Evolutionary conservation across 192 early-diverging fungal genomes (phyloP), one percentile per base, ranked within the genome.

Genomic region (Coemansia sp.): DNA sequence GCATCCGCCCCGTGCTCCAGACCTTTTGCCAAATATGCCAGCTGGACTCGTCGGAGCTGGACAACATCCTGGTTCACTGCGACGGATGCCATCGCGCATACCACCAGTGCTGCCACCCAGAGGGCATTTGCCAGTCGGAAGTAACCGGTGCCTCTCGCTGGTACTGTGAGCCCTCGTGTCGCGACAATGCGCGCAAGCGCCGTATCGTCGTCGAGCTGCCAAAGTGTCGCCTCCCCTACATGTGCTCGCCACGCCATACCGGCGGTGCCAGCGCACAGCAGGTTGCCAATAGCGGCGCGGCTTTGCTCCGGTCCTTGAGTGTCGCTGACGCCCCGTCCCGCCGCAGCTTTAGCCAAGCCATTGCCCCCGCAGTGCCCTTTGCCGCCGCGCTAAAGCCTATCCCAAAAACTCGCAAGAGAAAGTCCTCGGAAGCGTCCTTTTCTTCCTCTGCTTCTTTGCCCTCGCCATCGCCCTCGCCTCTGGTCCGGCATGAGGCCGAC

Each of bases 1-100:
- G 93, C 43, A 84, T 87, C 52, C 84, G 91, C 12, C 93, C 93
- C 12, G 89, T 95, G 22, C 84, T 95, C 42, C 93, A 95, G 70
- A 85, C 91, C n/a, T 95, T 75, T 61, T 93, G 91, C 70, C 83
- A 87, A 24, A 71, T 82, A 10, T 95, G 93, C 63, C 90, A 90
- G 59, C 81, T 86, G 40, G 74, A 86, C 48, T 86, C 84, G 37
- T 88, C 87, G 0, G 76, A 70, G 46, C 50, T 70, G 8, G 81
- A 81, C 29, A 90, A 91, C 60, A 60, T 84, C 12, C 72, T 92
- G 60, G 82, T 90, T 10, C 84, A 88, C 36, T 95, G 93, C 67
- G 91, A 91, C 60, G 93, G 93, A 22, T 95, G 93, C 60, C 87
- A 86, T 19, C 84, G 87, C 26, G 88, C 91, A 4, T 91, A 87